Conservation (phyloP, 2,329 filamentous ascomycete genomes). For the Chalaropsis thielavioides region DNA sequence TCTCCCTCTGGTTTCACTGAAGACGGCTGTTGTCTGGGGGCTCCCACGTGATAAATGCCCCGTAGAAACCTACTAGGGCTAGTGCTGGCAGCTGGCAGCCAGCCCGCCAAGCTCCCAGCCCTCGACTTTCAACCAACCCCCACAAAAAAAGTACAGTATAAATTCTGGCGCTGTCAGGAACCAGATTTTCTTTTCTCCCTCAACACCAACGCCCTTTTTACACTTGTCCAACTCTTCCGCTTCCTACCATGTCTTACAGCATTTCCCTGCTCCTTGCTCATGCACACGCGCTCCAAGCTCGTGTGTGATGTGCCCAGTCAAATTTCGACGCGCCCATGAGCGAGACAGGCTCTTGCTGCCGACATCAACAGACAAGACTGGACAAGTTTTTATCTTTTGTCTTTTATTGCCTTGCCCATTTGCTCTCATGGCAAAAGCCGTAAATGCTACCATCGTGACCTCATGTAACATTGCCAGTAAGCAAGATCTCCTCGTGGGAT, state of each 20-base stretch:
- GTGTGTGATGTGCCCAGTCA: background rate
- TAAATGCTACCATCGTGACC: background rate
- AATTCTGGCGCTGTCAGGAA: background rate
- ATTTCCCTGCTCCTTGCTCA: background rate
- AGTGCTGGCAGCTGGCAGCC: background rate
- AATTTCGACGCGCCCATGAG: background rate
- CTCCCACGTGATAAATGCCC: background rate
- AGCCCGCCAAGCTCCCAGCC: background rate
- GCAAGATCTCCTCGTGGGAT: constrained; percentile 11
- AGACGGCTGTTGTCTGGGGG: background rate
- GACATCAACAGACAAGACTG: background rate
- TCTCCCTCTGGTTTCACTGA: background rate
- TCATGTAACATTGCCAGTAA: constrained; percentile 16
- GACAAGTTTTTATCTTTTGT: background rate
- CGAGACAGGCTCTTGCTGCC: background rate
- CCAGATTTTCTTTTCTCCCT: background rate
- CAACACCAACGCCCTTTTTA: background rate
- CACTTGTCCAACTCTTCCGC: background rate
- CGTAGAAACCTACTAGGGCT: background rate
- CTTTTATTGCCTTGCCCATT: background rate
- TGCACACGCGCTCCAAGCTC: background rate
- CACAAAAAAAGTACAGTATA: background rate
- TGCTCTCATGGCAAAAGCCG: background rate
- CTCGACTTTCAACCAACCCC: background rate
- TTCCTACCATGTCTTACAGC: background rate